phyloP scores from a whole-genome alignment of 495 filamentous ascomycete species.

The Cryomyces antarcticus region DNA sequence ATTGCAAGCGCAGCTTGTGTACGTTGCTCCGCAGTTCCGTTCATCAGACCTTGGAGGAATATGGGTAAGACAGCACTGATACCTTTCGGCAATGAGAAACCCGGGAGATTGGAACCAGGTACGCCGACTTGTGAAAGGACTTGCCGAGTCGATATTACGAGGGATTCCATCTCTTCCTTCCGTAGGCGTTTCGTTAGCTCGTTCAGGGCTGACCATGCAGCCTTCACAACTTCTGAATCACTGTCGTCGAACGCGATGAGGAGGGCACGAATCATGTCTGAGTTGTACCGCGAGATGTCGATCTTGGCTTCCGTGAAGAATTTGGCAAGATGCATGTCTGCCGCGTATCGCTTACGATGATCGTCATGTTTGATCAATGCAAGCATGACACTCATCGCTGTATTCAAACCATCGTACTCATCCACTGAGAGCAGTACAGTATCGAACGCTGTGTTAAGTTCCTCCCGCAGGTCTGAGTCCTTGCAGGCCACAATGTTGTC shows the following conservation, averaged over 20 bases:
- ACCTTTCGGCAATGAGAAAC: slow-evolving; percentile 87
- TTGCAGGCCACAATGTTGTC: slow-evolving; percentile 65
- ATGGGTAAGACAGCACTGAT: slow-evolving; percentile 94
- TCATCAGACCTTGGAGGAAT: slow-evolving; percentile 94
- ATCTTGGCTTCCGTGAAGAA: slow-evolving; percentile 70
- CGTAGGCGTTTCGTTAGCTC: slow-evolving; percentile 72
- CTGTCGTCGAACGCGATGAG: slow-evolving; percentile 80
- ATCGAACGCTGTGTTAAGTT: slow-evolving; percentile 65
- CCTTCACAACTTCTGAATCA: slow-evolving; percentile 71
- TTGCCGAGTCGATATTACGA: slow-evolving; percentile 74
- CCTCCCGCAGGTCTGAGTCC: slow-evolving; percentile 51
- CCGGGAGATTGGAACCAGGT: slow-evolving; percentile 61
- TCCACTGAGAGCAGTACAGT: slow-evolving; percentile 81
- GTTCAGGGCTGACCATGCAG: slow-evolving; percentile 75
- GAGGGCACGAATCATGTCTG: slow-evolving; percentile 74
- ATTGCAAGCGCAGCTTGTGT: slow-evolving; percentile 84
- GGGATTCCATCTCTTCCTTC: slow-evolving; percentile 94
- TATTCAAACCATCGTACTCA: slow-evolving; percentile 88
- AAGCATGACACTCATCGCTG: slow-evolving; percentile 79
- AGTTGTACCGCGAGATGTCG: slow-evolving; percentile 86
- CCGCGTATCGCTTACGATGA: slow-evolving; percentile 56
- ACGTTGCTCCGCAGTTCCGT: slow-evolving; percentile 77
- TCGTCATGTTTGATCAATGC: slow-evolving; percentile 80
- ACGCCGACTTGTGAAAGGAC: slow-evolving; percentile 74
- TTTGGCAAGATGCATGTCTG: slow-evolving; percentile 62